phyloP scores from a whole-genome alignment of 306 rosid species.

The Inga laurina region DNA sequence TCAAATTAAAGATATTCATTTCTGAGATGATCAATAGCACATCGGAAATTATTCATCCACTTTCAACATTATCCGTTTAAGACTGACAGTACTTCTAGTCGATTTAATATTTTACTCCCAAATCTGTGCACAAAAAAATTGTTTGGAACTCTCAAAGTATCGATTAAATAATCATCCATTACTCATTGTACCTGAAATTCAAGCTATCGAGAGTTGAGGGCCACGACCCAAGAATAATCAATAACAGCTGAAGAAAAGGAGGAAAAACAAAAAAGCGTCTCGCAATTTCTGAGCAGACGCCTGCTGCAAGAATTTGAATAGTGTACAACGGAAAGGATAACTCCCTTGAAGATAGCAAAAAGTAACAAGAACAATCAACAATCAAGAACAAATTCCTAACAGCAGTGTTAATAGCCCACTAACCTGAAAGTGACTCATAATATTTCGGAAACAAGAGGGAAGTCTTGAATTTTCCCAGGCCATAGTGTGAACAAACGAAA shows the following conservation, averaged over 20 bases:
- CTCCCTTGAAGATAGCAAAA: neutral
- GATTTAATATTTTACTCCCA: neutral
- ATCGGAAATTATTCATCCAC: neutral
- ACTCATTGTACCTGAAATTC: neutral
- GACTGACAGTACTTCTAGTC: neutral
- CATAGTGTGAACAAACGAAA: constrained; percentile 39
- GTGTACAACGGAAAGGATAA: neutral
- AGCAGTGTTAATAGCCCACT: constrained; percentile 22
- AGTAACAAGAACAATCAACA: neutral
- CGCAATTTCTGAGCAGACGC: neutral
- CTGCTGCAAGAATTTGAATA: neutral
- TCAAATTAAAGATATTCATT: neutral
- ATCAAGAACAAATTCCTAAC: neutral
- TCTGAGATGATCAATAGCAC: neutral
- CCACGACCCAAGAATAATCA: neutral
- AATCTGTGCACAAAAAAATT: neutral
- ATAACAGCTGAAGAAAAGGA: no score
- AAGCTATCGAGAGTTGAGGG: neutral
- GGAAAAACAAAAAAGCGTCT: neutral
- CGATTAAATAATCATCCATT: neutral
- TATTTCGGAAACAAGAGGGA: constrained; percentile 42
- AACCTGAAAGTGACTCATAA: constrained; percentile 54
- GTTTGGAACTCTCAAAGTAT: neutral
- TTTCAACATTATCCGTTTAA: neutral
- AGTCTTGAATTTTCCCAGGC: constrained; percentile 64